Evolutionary conservation across 441 rosid genomes (phyloP).

Genomic region (Populus trichocarpa): DNA sequence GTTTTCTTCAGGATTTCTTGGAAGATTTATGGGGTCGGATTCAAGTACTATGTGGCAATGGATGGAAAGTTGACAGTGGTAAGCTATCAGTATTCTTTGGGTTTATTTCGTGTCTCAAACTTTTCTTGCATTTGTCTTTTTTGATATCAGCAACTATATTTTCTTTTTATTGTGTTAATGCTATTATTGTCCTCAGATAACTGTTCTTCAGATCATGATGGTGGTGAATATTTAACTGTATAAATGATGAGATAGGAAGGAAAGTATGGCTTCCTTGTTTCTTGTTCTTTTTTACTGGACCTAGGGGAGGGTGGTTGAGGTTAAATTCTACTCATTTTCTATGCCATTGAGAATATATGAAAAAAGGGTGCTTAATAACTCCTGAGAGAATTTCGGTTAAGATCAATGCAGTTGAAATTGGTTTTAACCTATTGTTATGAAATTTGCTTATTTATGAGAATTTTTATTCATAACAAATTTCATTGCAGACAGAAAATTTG

Average conservation of each 20-base stretch:
- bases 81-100: constrained; percentile 17
- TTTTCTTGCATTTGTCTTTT: background rate
- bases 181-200: too few species aligned
- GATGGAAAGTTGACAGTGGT: constrained; percentile 98
- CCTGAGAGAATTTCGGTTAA: background rate
- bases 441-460: too few species aligned
- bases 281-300: background rate
- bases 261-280: too few species aligned
- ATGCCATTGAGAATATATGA: constrained; percentile 17
- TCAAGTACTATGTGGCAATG: constrained; percentile 68
- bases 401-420: background rate
- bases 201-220: too few species aligned
- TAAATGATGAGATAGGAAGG: too few species aligned
- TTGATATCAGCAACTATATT: background rate
- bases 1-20: constrained; percentile 22
- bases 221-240: constrained; percentile 21
- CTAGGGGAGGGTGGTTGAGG: background rate
- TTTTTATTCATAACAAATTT: too few species aligned
- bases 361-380: background rate
- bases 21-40: constrained; percentile 89
- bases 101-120: background rate
- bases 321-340: background rate
- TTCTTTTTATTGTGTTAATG: background rate
- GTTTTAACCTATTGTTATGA: too few species aligned
- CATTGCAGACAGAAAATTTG: too few species aligned